Evolutionary conservation across 345 rosid species (phyloP).

Genomic region (Raphanus raphanistrum): DNA sequence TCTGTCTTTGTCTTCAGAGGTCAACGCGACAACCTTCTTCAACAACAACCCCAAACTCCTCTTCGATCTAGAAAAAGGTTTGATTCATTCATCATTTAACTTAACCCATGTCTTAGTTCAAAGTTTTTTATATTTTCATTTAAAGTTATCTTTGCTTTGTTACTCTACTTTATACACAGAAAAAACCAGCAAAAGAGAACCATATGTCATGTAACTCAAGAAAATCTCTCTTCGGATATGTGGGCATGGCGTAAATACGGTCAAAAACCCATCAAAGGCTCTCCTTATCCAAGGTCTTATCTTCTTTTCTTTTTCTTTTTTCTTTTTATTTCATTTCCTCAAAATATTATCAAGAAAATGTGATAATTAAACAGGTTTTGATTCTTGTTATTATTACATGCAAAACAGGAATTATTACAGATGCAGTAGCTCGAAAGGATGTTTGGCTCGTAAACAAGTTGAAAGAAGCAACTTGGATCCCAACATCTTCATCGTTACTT

Average conservation of each 20-base stretch:
- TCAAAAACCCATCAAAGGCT: conserved; percentile 94
- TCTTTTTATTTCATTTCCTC: background rate
- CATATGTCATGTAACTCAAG: conserved; percentile 68
- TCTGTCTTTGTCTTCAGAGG: conserved; percentile 41
- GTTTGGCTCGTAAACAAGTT: conserved; percentile 87
- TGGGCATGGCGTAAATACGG: conserved; percentile 99
- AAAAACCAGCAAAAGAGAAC: conserved; percentile 66
- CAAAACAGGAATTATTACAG: conserved; percentile 73
- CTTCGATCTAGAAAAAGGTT: conserved; percentile 63
- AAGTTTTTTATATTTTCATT: background rate
- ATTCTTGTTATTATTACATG: background rate
- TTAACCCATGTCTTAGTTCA: background rate
- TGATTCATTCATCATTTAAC: background rate
- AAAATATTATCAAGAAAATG: conserved; percentile 2
- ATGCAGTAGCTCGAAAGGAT: conserved; percentile 89
- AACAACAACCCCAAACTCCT: conserved; percentile 39
- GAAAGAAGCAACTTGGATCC: conserved; percentile 72
- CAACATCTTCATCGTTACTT: conserved; percentile 60
- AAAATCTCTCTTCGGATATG: conserved; percentile 70
- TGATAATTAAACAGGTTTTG: background rate
- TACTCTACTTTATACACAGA: conserved; percentile 46
- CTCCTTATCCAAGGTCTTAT: conserved; percentile 80
- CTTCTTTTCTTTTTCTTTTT: background rate
- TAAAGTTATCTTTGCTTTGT: background rate
- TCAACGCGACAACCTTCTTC: conserved; percentile 36